Base-by-base conservation (phyloP, 331 rosid species). In the Rosa hybrid region DNA sequence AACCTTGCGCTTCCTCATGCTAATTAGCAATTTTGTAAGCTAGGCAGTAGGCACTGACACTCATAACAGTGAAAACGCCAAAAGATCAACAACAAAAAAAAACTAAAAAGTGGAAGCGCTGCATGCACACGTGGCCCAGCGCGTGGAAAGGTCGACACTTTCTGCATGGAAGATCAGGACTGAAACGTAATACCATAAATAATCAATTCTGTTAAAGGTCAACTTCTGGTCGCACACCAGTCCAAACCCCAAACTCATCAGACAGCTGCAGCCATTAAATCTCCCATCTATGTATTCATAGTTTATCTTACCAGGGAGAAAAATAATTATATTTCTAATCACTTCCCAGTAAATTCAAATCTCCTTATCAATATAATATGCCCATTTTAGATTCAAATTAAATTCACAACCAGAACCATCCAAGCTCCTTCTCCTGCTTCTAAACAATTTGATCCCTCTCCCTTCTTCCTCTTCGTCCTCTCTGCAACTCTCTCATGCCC, bases 41-140 rank as follows among this genome's bases (percentile, higher is more conserved):
- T 59, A n/a, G 42, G 42, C 68, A 12, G 14, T 59, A n/a, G 42
- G 42, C 68, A 12, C 68, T 63, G 44, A 12, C 20, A 64, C 18
- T 4, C 44, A 34, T 14, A 27, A 12, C 10, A 13, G 69, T 25
- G 20, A 63, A 63, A 64, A 64, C n/a, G 41, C n/a, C 69, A 30
- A 13, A 25, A 23, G 38, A 59, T 23, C 0, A 12, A 27, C 30
- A 27, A 27, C 30, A 49, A 49, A 12, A 2, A 70, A 21, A 0
- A 0, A 18, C 4, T 57, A 27, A 59, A 68, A 13, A n/a, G n/a
- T n/a, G n/a, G 45, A 12, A 27, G 41, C 45, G 1, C 45, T 80
- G 77, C 59, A 86, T 63, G 84, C 72, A 64, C 91, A 90, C 90
- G 92, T 88, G 94, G 14, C 84, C 59, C 20, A 65, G 81, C 72